These are phyloP conservation scores for Hansenula lynferdii DNA, from an alignment of 1,139 yeast genomes.

Conservation along the genomic window DNA sequence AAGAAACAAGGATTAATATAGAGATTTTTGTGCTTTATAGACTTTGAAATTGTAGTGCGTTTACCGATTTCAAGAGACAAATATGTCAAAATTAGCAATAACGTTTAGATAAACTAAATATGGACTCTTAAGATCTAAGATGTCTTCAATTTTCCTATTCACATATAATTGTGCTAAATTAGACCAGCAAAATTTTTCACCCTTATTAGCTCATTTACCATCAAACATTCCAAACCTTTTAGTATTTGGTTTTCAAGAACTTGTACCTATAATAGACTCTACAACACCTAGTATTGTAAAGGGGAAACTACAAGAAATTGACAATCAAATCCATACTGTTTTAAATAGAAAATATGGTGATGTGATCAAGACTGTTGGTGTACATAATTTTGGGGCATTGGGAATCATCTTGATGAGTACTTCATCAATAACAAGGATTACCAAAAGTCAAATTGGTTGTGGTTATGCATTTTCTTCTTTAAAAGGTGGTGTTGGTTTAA, in stretches of 20 bases:
- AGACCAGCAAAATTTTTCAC: slow-evolving; percentile 23
- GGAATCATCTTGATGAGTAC: slow-evolving; percentile 56
- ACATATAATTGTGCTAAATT: slow-evolving; percentile 40
- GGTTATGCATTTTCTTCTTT: slow-evolving; percentile 60
- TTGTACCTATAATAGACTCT: slow-evolving; percentile 62
- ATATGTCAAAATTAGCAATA: background rate
- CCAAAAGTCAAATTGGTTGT: slow-evolving; percentile 35
- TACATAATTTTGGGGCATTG: slow-evolving; percentile 57
- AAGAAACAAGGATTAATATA: slow-evolving; percentile 76
- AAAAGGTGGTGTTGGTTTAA: slow-evolving; percentile 70
- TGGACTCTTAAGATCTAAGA: background rate
- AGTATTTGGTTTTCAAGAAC: slow-evolving; percentile 74
- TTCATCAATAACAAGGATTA: slow-evolving; percentile 27
- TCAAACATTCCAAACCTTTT: slow-evolving; percentile 40
- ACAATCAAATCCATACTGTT: slow-evolving; percentile 36
- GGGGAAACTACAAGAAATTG: slow-evolving; percentile 36
- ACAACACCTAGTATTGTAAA: slow-evolving; percentile 39
- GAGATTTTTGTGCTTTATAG: too few species aligned
- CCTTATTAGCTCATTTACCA: slow-evolving; percentile 27
- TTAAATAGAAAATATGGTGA: slow-evolving; percentile 33
- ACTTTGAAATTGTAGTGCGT: too few species aligned
- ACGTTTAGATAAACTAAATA: background rate
- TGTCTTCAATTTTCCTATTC: slow-evolving; percentile 12
- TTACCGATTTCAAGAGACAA: background rate
- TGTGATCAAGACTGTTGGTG: slow-evolving; percentile 37